Evolutionary conservation across 495 filamentous ascomycete species (phyloP).

Genomic region (Neurospora intermedia): DNA sequence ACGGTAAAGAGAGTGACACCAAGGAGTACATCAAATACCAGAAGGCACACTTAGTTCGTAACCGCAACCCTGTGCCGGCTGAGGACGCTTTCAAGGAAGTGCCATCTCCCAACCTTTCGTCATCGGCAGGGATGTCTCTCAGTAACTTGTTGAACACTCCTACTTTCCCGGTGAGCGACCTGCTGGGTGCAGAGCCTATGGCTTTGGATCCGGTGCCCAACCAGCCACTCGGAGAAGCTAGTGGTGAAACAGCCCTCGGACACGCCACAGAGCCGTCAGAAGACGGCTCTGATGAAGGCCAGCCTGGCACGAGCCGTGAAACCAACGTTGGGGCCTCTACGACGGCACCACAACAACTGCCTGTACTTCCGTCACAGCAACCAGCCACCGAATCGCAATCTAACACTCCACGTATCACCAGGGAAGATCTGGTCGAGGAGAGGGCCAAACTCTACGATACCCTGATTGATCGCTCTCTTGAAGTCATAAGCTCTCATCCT

Average conservation of each 20-base stretch:
- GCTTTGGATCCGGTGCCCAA: constrained; percentile 18
- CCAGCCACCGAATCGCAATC: background rate
- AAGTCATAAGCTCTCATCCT: constrained; percentile 77
- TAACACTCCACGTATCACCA: constrained; percentile 31
- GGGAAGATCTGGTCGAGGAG: constrained; percentile 76
- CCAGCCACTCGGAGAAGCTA: constrained; percentile 8
- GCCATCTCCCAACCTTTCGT: constrained; percentile 7
- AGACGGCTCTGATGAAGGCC: constrained; percentile 14
- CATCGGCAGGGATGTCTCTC: constrained; percentile 1
- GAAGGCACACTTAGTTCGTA: constrained; percentile 25
- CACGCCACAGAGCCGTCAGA: constrained; percentile 14
- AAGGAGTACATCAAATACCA: constrained; percentile 65
- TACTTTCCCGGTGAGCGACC: background rate
- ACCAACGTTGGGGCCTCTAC: background rate
- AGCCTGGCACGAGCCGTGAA: constrained; percentile 7
- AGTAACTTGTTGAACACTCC: constrained; percentile 1
- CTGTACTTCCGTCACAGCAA: constrained; percentile 1
- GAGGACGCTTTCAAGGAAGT: constrained; percentile 33
- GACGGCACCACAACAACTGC: background rate
- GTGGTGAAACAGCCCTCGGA: constrained; percentile 8
- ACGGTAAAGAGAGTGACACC: constrained; percentile 48
- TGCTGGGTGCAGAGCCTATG: constrained; percentile 17
- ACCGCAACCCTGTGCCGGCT: constrained; percentile 54
- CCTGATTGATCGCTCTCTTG: constrained; percentile 79
- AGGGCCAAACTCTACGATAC: constrained; percentile 61